phyloP scores from a whole-genome alignment of 2,329 filamentous ascomycete genomes.

The Chrysoporthe deuterocubensis region DNA sequence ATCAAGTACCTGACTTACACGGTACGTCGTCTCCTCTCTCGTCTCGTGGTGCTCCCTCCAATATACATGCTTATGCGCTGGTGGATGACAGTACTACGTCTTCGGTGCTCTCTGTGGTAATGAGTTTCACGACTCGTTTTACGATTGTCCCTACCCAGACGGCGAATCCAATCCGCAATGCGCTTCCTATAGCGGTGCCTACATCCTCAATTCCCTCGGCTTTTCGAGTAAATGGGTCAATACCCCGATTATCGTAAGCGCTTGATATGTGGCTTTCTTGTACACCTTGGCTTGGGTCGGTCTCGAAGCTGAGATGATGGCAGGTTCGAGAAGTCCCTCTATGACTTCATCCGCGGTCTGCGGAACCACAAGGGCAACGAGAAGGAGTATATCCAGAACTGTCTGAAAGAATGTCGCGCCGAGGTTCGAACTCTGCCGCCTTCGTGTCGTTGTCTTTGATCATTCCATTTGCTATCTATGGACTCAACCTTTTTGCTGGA shows the following conservation, averaged over 20 bases:
- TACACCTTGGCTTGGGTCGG: conserved; percentile 63
- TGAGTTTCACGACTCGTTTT: conserved; percentile 73
- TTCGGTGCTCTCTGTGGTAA: conserved; percentile 74
- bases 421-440: conserved; percentile 86
- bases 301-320: conserved; percentile 43
- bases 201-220: conserved; percentile 70
- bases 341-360: conserved; percentile 96
- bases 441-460: conserved; percentile 93
- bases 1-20: conserved; percentile 70
- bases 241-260: conserved; percentile 66
- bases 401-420: conserved; percentile 90
- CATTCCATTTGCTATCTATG: conserved; percentile 96
- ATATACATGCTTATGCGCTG: conserved; percentile 21
- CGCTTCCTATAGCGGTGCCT: conserved; percentile 69
- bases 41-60: too few relatives aligned
- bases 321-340: conserved; percentile 99
- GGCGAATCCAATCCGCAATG: conserved; percentile 68
- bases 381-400: conserved; percentile 91
- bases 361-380: conserved; percentile 95
- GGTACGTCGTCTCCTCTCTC: conserved; percentile 37
- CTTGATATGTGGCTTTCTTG: conserved; percentile 67
- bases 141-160: conserved; percentile 69
- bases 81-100: conserved; percentile 61
- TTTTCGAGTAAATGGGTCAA: conserved; percentile 71
- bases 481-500: conserved; percentile 88